Evolutionary conservation across 164 flowering plant species (phyloP).

Genomic region (Warburgia ugandensis): DNA sequence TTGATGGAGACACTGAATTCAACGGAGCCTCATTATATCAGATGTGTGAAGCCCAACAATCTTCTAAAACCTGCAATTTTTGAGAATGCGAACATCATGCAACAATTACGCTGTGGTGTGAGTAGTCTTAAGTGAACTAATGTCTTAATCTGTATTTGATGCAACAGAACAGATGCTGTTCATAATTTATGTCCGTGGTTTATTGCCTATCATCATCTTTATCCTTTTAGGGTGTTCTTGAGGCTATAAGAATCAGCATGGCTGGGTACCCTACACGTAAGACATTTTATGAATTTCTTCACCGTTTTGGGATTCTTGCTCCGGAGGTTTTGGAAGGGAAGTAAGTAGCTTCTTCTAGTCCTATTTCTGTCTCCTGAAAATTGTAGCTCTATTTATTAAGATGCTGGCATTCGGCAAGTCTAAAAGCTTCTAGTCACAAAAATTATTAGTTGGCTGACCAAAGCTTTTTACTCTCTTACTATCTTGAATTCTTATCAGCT

Average conservation of each 20-base stretch:
- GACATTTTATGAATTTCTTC: conserved; percentile 61
- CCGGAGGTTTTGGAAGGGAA: conserved; percentile 52
- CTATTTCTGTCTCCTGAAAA: no score
- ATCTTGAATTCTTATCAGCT: conserved; percentile 33
- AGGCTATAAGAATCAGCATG: conserved; percentile 85
- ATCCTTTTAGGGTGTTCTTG: conserved; percentile 78
- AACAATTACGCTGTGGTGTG: conserved; percentile 86
- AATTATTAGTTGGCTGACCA: no score
- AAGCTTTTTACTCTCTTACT: conserved; percentile 1
- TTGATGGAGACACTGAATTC: conserved; percentile 79
- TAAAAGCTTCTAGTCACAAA: no score
- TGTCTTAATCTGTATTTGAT: no score
- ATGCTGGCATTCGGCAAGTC: no score
- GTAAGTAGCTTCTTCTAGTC: conserved; percentile 30
- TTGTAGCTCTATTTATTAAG: no score
- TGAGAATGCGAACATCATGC: conserved; percentile 65
- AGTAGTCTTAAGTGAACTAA: no score
- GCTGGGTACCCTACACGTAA: conserved; percentile 83
- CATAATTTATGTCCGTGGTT: no score
- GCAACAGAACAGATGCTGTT: no score
- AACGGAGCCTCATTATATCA: conserved; percentile 81
- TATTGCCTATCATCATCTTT: no score
- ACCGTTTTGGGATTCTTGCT: conserved; percentile 65
- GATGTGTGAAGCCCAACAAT: conserved; percentile 92
- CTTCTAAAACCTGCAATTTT: conserved; percentile 55